phyloP scores from a whole-genome alignment of 768 basidiomycete genomes.

The Hypholoma sublateritium region DNA sequence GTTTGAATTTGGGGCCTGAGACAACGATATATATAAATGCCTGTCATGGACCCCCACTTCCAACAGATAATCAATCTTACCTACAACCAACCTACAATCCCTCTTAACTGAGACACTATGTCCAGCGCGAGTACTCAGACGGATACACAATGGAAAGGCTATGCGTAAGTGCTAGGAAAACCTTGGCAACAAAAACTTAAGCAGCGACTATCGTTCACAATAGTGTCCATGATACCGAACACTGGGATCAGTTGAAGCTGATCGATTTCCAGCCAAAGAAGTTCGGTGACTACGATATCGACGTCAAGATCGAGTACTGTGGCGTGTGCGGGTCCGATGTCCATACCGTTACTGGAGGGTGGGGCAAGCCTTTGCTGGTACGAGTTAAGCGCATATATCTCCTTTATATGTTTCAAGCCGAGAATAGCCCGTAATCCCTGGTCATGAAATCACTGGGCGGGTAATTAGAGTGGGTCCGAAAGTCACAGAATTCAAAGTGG shows the following conservation, averaged over 20 bases:
- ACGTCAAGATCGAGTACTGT: conserved; percentile 51
- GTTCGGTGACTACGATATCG: conserved; percentile 53
- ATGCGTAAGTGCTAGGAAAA: conserved; percentile 5
- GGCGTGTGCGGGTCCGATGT: conserved; percentile 57
- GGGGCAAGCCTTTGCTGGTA: conserved; percentile 30
- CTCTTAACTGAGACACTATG: not conserved
- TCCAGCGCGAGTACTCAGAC: not conserved
- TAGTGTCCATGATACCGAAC: conserved; percentile 33
- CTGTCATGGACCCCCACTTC: too few species aligned
- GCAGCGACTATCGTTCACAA: not conserved
- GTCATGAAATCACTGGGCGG: conserved; percentile 58
- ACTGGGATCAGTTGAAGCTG: conserved; percentile 41
- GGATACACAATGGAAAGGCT: conserved; percentile 13
- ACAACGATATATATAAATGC: not conserved
- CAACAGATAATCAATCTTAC: too few species aligned
- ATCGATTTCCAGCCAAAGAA: conserved; percentile 54
- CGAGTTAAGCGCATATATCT: not conserved
- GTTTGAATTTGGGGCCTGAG: not conserved
- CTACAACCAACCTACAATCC: too few species aligned
- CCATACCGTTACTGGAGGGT: conserved; percentile 38
- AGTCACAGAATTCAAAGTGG: conserved; percentile 54
- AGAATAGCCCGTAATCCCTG: conserved; percentile 35
- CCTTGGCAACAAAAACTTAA: not conserved
- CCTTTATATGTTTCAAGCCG: not conserved
- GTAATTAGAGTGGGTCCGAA: conserved; percentile 54